Evolutionary conservation across 176 grass and related monocot species (phyloP).

Genomic region (Zoysia japonica): DNA sequence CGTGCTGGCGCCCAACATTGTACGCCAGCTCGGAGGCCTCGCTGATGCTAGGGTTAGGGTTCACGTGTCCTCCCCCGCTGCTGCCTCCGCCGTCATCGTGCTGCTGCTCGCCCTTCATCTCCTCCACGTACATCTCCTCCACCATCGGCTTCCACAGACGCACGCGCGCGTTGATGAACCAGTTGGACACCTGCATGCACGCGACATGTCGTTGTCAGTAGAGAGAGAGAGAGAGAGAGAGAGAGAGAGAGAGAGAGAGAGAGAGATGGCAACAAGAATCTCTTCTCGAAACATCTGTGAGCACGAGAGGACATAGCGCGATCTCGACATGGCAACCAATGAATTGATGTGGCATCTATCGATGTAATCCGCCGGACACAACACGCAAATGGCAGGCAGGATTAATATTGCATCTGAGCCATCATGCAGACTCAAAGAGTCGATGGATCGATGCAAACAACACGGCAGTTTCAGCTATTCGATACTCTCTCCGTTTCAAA

Average conservation of each 20-base stretch:
- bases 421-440: too few species aligned
- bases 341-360: constrained; percentile 46
- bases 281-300: constrained; percentile 24
- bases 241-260: too few species aligned
- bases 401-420: too few species aligned
- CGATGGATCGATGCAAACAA: not conserved
- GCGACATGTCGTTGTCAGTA: constrained; percentile 16
- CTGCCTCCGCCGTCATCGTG: not conserved
- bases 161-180: constrained; percentile 83
- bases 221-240: too few species aligned
- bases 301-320: constrained; percentile 38
- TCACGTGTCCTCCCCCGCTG: not conserved
- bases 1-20: not conserved
- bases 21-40: constrained; percentile 33
- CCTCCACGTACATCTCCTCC: constrained; percentile 96
- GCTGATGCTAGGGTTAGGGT: constrained; percentile 48
- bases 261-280: constrained; percentile 6
- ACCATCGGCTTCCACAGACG: constrained; percentile 97
- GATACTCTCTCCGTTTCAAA: too few species aligned
- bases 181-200: constrained; percentile 69
- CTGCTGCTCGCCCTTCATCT: constrained; percentile 52
- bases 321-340: constrained; percentile 55
- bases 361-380: not conserved
- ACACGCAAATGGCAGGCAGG: not conserved
- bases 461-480: too few species aligned